These are phyloP conservation scores for Gnomoniopsis smithogilvyi DNA, from an alignment of 2,329 filamentous ascomycete genomes.

Conservation along the genomic window DNA sequence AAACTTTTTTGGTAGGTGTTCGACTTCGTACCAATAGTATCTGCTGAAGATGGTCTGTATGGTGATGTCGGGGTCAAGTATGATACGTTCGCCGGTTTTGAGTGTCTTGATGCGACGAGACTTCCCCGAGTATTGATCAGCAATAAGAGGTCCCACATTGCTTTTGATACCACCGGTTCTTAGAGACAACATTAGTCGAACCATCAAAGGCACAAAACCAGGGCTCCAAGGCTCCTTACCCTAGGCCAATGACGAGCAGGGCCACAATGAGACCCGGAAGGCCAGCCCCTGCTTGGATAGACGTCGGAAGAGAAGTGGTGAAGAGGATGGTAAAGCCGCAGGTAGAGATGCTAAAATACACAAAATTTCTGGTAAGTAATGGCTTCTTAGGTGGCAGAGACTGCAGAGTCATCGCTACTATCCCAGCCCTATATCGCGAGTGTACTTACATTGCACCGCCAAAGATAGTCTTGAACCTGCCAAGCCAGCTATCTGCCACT, in stretches of 20 bases:
- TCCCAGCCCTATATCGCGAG: too few relatives aligned
- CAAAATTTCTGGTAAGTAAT: too few relatives aligned
- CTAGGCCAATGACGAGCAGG: slow-evolving; percentile 18
- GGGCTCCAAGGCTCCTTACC: too few relatives aligned
- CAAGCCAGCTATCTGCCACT: slow-evolving; percentile 14
- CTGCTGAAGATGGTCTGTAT: too few relatives aligned
- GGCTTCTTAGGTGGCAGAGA: too few relatives aligned
- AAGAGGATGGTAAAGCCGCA: slow-evolving; percentile 15
- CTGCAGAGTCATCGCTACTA: too few relatives aligned
- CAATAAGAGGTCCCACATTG: slow-evolving; percentile 57
- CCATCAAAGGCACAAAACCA: too few relatives aligned
- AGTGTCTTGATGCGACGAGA: slow-evolving; percentile 42
- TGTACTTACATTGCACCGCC: too few relatives aligned
- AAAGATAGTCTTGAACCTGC: slow-evolving; percentile 18
- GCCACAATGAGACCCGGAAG: slow-evolving; percentile 14
- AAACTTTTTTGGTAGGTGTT: too few relatives aligned
- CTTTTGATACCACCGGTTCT: slow-evolving; percentile 57
- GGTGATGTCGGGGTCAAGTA: slow-evolving; percentile 65
- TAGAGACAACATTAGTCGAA: too few relatives aligned
- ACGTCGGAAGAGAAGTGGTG: slow-evolving; percentile 14
- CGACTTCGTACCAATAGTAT: too few relatives aligned
- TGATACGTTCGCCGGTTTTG: slow-evolving; percentile 53
- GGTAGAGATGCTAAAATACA: slow-evolving; percentile 13
- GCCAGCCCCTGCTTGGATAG: slow-evolving; percentile 18
- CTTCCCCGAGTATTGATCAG: slow-evolving; percentile 62